Base-by-base conservation (phyloP, 257 asterid species). In the Rehmannia glutinosa region DNA sequence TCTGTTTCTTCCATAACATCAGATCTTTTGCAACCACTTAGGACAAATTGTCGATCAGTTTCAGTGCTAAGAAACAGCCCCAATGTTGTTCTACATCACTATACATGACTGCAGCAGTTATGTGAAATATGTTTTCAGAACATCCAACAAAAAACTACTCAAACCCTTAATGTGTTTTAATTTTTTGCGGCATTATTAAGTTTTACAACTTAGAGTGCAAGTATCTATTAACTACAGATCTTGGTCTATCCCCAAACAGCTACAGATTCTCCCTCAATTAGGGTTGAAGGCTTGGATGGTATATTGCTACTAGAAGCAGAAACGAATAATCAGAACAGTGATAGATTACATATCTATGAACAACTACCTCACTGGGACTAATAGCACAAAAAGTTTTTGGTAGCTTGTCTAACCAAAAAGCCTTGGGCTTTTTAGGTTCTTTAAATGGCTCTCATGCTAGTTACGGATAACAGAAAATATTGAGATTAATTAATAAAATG, bases 361-460 rank as follows among this genome's bases (percentile, higher is more conserved):
- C 23, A 66, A 25, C n/a, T n/a, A n/a, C 49, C 65, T 58, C 69
- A 66, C 19, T 20, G 24, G 66, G 32, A 52, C 47, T 53, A 52
- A 11, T 3, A 52, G 2, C 27, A 6, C 59, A 72, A 21, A 32
- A 13, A 25, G 17, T 5, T 9, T 52, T 16, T 32, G n/a, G 17
- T 25, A 27, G 21, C 57, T 23, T 25, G 46, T 47, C 57, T 25
- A 67, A 55, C 36, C 61, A 55, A 17, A 72, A 47, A 35, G 46
- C 61, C 19, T 39, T 65, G 16, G 4, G 49, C 6, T 3, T 61
- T 64, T 55, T 35, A n/a, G 15, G n/a, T n/a, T n/a, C n/a, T 68
- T 51, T 45, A 41, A 13, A 30, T 33, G 49, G 58, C 4, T 52
- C 58, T 35, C 53, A 19, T 15, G 41, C 58, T 39, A 56, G 59